These are phyloP conservation scores for Vanderwaltozyma tropicalis DNA, from an alignment of 805 yeast genomes.

Conservation along the genomic window DNA sequence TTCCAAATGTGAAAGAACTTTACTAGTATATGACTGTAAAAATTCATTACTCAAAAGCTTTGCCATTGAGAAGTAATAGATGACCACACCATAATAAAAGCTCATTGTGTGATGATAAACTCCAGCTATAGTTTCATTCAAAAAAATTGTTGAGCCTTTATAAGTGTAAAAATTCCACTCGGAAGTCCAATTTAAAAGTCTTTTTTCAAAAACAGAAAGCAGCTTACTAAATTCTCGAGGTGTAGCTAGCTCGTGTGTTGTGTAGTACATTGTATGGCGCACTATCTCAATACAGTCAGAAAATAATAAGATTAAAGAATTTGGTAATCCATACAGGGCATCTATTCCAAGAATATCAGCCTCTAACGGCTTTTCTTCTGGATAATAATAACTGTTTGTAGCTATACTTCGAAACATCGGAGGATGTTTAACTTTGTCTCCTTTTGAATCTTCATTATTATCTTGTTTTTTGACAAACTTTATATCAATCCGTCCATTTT, in stretches of 20 bases:
- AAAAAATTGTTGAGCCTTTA: constrained; percentile 17
- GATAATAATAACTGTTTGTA: constrained; percentile 20
- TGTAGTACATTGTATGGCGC: constrained; percentile 47
- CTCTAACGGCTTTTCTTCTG: neutral
- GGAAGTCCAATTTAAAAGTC: constrained; percentile 52
- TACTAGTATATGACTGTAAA: constrained; percentile 52
- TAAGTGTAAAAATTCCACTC: constrained; percentile 55
- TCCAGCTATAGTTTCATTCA: constrained; percentile 44
- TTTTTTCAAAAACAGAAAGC: constrained; percentile 34
- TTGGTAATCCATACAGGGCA: constrained; percentile 76
- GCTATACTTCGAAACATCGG: too few species aligned
- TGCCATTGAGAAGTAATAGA: constrained; percentile 61
- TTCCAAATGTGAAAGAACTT: constrained; percentile 54
- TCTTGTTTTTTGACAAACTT: too few species aligned
- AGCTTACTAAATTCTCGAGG: constrained; percentile 18
- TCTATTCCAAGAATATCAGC: constrained; percentile 56
- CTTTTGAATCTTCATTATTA: too few species aligned
- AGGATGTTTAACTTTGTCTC: too few species aligned
- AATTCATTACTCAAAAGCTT: constrained; percentile 43
- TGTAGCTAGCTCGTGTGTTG: constrained; percentile 11
- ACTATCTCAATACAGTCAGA: constrained; percentile 60
- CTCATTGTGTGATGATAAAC: constrained; percentile 77
- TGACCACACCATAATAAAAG: constrained; percentile 59
- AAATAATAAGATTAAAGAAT: constrained; percentile 61
- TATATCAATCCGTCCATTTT: too few species aligned